Conservation (phyloP, 2,329 filamentous ascomycete genomes). For the Myriosclerotinia curreyana region DNA sequence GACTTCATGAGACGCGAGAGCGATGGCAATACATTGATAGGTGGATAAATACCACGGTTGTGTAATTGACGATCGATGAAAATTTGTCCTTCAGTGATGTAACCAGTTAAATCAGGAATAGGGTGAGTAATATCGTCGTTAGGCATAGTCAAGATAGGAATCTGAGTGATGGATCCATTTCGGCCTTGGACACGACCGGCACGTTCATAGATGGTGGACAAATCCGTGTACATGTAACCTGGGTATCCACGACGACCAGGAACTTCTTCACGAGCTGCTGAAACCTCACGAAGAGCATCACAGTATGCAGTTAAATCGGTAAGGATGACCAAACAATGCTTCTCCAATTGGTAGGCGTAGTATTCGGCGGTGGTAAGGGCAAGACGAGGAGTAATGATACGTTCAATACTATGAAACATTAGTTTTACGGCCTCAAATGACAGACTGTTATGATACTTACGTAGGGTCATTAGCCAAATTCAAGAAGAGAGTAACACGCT, state of each 20-base stretch:
- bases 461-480: constrained; percentile 99
- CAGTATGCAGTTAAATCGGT: constrained; percentile 98
- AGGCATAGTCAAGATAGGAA: constrained; percentile 98
- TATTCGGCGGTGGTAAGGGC: constrained; percentile 98
- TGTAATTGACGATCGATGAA: constrained; percentile 90
- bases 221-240: constrained; percentile 99
- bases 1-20: constrained; percentile 99
- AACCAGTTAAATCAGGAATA: constrained; percentile 97
- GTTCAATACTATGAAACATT: constrained; percentile 71
- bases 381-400: constrained; percentile 98
- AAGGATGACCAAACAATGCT: constrained; percentile 98
- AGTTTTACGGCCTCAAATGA: constrained; percentile 16
- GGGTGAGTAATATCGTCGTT: constrained; percentile 99
- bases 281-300: constrained; percentile 97
- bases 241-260: constrained; percentile 98
- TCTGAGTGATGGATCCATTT: constrained; percentile 98
- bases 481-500: constrained; percentile 94
- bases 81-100: constrained; percentile 98
- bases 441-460: constrained; percentile 50
- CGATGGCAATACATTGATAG: constrained; percentile 97
- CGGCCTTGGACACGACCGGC: constrained; percentile 95
- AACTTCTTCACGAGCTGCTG: constrained; percentile 96
- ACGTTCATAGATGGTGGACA: constrained; percentile 99
- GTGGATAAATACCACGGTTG: constrained; percentile 98
- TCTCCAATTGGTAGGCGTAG: constrained; percentile 99